Conservation (phyloP, 257 asterid species). For the Fraxinus cuspidata region DNA sequence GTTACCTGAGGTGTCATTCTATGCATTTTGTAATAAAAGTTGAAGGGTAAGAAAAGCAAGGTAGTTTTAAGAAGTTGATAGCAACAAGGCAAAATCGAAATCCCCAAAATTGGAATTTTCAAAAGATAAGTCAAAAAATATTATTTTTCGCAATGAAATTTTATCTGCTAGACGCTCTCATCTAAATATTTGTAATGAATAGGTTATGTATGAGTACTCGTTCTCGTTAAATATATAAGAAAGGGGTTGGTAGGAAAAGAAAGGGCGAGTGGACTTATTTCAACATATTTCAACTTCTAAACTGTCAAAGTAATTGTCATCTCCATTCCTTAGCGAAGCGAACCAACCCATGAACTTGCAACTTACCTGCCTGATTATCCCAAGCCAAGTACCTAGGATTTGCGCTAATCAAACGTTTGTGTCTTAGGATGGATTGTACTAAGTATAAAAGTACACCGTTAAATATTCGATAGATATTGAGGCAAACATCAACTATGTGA, state of each 20-base stretch:
- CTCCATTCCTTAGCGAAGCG: background rate
- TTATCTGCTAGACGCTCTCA: background rate
- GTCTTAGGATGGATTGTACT: background rate
- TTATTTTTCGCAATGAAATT: background rate
- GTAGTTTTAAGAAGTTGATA: slow-evolving; percentile 29
- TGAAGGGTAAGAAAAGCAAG: slow-evolving; percentile 47
- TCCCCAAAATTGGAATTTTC: slow-evolving; percentile 7
- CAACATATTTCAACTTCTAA: slow-evolving; percentile 27
- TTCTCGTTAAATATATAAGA: background rate
- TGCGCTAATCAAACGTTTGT: background rate
- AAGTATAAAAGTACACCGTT: background rate
- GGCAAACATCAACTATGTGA: no score
- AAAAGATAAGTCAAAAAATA: background rate
- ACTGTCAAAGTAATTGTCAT: slow-evolving; percentile 28
- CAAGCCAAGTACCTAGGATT: slow-evolving; percentile 34
- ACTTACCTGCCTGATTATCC: slow-evolving; percentile 33
- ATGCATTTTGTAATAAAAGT: slow-evolving; percentile 24
- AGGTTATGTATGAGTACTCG: background rate
- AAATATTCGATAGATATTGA: no score
- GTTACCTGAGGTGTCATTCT: slow-evolving; percentile 8
- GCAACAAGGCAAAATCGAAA: slow-evolving; percentile 29
- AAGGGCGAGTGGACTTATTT: slow-evolving; percentile 28
- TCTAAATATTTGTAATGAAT: background rate
- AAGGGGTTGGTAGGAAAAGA: no score
- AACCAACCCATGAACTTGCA: slow-evolving; percentile 25